phyloP scores from a whole-genome alignment of 805 yeast species.

The Danielia reshetovae region DNA sequence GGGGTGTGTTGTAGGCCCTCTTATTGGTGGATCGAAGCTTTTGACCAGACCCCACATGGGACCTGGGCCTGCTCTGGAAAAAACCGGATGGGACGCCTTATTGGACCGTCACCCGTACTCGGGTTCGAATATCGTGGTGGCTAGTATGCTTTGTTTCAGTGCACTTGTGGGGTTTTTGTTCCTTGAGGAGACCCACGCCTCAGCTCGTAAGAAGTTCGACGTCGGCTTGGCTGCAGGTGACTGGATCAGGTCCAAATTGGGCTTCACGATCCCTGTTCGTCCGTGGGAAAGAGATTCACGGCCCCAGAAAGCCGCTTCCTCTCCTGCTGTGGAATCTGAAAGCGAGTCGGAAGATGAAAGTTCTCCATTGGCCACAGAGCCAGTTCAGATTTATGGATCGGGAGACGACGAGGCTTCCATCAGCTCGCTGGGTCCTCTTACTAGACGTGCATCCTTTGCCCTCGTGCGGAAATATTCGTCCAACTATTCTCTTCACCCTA shows the following conservation, averaged over 20 bases:
- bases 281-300: slow-evolving; percentile 24
- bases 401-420: slow-evolving; percentile 3
- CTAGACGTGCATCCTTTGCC: slow-evolving; percentile 12
- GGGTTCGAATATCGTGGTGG: slow-evolving; percentile 34
- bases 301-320: neutral
- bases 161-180: slow-evolving; percentile 30
- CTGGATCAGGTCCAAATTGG: slow-evolving; percentile 21
- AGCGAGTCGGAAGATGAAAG: slow-evolving; percentile 3
- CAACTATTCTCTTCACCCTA: slow-evolving; percentile 13
- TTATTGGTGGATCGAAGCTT: slow-evolving; percentile 28
- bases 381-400: slow-evolving; percentile 5
- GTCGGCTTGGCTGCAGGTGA: slow-evolving; percentile 34
- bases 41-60: slow-evolving; percentile 23
- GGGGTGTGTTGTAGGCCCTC: slow-evolving; percentile 30
- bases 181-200: slow-evolving; percentile 35
- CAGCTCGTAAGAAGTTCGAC: slow-evolving; percentile 26
- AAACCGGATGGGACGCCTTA: slow-evolving; percentile 22
- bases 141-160: slow-evolving; percentile 22
- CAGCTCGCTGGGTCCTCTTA: slow-evolving; percentile 4
- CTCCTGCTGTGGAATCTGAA: slow-evolving; percentile 2
- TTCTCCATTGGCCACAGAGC: slow-evolving; percentile 5
- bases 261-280: slow-evolving; percentile 23
- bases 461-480: slow-evolving; percentile 17
- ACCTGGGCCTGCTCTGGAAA: neutral
- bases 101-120: slow-evolving; percentile 34